Base-by-base conservation (phyloP, 2,329 filamentous ascomycete species). In the Blastomyces parvus region DNA sequence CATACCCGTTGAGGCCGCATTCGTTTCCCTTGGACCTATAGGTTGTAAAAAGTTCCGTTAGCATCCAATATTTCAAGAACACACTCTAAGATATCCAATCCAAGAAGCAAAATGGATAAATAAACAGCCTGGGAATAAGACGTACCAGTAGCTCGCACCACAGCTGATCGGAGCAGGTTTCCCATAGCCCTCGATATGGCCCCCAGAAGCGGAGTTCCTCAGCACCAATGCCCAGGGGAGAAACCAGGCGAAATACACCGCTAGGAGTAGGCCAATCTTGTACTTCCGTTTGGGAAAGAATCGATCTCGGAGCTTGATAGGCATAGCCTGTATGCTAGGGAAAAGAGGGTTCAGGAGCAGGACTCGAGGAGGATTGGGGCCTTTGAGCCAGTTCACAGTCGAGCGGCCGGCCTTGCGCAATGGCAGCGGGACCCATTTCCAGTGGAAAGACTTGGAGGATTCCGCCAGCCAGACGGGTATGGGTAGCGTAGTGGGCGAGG, bases 1-100 rank as follows among this genome's bases (percentile, higher is more conserved):
- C 76, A 46, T 82, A 80, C 48, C 82, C 83, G 67, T 84, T 81
- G 3, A 83, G 67, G 11, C 82, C 82, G 69, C 82, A 84, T 50
- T 72, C 71, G 63, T 81, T 81, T 27, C 75, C 78, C 55, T 69
- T 66, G 36, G 72, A 68, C 77, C 77, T 79, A 46, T 38, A n/a
- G 14, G 33, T 33, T 44, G 19, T 19, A 7, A 9, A 59, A 44
- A 30, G 8, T 5, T 11, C 14, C 38, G 25, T 46, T 19, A 46
- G 27, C 30, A 46, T 40, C 8, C 7, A 25, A 7, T 33, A 17
- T 55, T 55, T 55, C 6, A 25, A 22, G 22, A 1, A 40, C 40
- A 9, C 19, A 8, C 3, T 22, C 19, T n/a, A 27, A 42, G 33
- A 57, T 25, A 30, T 59, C 8, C 46, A 19, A 3, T 3, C n/a